These are phyloP conservation scores for Chlamydomonas incerta DNA, from an alignment of 139 green algal species.

Conservation along the genomic window DNA sequence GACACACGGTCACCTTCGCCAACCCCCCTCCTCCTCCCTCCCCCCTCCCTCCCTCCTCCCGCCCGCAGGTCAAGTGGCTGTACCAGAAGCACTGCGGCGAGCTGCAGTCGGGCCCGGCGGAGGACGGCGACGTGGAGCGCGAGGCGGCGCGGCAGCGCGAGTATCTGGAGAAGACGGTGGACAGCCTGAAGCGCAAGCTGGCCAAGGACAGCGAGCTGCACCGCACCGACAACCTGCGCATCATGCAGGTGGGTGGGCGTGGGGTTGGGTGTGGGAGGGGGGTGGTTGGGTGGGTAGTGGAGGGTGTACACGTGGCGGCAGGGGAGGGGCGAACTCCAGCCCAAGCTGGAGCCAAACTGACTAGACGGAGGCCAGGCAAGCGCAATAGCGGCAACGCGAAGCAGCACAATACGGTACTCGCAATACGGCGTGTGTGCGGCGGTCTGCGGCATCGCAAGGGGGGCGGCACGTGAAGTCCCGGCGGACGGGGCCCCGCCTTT, in stretches of 20 bases:
- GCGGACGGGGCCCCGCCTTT: too few species aligned
- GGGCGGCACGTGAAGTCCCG: too few species aligned
- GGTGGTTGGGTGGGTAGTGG: too few species aligned
- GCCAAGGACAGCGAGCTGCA: slow-evolving; percentile 79
- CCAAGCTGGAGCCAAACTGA: too few species aligned
- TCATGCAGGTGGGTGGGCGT: slow-evolving; percentile 70
- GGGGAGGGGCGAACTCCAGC: too few species aligned
- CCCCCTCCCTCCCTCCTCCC: background rate
- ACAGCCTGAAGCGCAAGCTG: slow-evolving; percentile 83
- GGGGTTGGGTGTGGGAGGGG: background rate
- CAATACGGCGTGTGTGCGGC: too few species aligned
- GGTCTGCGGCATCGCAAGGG: too few species aligned
- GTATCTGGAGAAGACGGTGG: slow-evolving; percentile 84
- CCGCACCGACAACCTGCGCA: slow-evolving; percentile 72
- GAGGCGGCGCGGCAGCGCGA: slow-evolving; percentile 76
- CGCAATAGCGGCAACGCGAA: too few species aligned
- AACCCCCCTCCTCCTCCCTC: background rate
- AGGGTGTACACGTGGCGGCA: too few species aligned
- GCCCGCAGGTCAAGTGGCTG: slow-evolving; percentile 72
- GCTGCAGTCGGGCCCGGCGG: slow-evolving; percentile 19
- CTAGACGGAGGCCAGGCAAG: too few species aligned
- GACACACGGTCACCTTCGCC: too few species aligned
- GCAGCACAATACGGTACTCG: too few species aligned
- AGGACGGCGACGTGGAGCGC: slow-evolving; percentile 73
- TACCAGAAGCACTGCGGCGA: slow-evolving; percentile 81